Base-by-base conservation (phyloP, 2,329 filamentous ascomycete genomes). In the Tolypocladium capitatum region DNA sequence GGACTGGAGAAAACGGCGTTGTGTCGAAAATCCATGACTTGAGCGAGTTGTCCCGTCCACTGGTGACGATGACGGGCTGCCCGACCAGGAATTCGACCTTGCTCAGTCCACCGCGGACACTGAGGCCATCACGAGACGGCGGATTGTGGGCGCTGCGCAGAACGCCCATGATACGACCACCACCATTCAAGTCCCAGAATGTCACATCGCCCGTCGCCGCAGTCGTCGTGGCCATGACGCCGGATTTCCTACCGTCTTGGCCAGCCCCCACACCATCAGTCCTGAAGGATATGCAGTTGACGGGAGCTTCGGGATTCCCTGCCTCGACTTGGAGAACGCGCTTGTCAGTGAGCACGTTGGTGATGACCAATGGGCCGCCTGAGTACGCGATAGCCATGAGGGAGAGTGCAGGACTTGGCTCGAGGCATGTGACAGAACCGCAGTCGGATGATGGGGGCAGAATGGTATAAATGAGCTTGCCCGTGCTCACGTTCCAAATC, bases 1-100 rank as follows among this genome's bases (percentile, higher is more conserved):
- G 92, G 11, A 90, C 75, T 0, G 90, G 82, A 0, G 86, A 92
- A 62, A 95, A 95, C 0, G 91, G 90, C 0, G 83, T 83, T 63
- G 94, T 84, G 59, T 97, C 91, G 57, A 96, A 95, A 51, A 97
- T 92, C 91, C 91, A 96, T 5, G 89, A 90, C 63, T 91, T 94
- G 50, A 98, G 70, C 10, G 90, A 87, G 66, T 98, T 98, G 63
- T 98, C 92, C 43, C 86, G 74, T 5, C 92, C 94, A 53, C 88
- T 92, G 10, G 89, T 95, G 28, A 97, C 73, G 38, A 98, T 77
- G 3, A 97, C 84, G 5, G 88, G 85, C 62, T 98, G 94, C 0
- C 90, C 91, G 16, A 83, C 71, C 11, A 98, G 72, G 58, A 98
- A 98, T 58, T 96, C 87, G 20, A 94, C 71, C 60, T 86, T 90